Conservation (phyloP, 495 filamentous ascomycete species). For the Penicillium salamii region DNA sequence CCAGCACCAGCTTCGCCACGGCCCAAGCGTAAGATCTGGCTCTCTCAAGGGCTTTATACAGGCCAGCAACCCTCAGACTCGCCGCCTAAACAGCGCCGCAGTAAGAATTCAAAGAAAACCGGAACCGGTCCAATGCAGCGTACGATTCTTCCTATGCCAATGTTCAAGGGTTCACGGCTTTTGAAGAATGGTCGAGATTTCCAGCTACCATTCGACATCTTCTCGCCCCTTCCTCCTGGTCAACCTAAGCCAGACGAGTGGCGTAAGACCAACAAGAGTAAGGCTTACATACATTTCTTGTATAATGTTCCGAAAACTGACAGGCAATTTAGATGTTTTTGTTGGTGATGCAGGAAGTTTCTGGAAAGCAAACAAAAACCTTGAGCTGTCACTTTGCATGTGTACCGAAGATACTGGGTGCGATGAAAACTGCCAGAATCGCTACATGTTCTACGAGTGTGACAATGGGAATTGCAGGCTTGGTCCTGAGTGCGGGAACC, state of each 20-base stretch:
- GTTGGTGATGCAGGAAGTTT: slow-evolving; percentile 81
- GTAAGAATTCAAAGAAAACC: slow-evolving; percentile 47
- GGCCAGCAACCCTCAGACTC: slow-evolving; percentile 73
- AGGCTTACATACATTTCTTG: slow-evolving; percentile 11
- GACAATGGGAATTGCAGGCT: slow-evolving; percentile 84
- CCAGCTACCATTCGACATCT: slow-evolving; percentile 84
- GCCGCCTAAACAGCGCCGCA: slow-evolving; percentile 61
- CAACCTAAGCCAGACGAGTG: slow-evolving; percentile 90
- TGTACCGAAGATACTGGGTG: slow-evolving; percentile 78
- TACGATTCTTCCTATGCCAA: slow-evolving; percentile 59
- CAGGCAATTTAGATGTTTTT: slow-evolving; percentile 67
- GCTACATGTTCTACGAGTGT: slow-evolving; percentile 96
- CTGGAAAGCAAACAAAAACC: slow-evolving; percentile 76
- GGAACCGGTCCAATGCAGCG: slow-evolving; percentile 38
- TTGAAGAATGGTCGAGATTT: slow-evolving; percentile 71
- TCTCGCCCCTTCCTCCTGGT: slow-evolving; percentile 76
- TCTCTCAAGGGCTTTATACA: slow-evolving; percentile 81
- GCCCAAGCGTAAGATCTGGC: slow-evolving; percentile 62
- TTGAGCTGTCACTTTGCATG: slow-evolving; percentile 75
- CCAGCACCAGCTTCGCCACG: slow-evolving; percentile 31
- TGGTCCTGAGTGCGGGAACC: slow-evolving; percentile 74
- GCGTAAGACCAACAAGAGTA: slow-evolving; percentile 87
- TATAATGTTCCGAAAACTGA: slow-evolving; percentile 14
- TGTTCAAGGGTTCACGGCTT: slow-evolving; percentile 61
- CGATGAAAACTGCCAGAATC: slow-evolving; percentile 85